Base-by-base conservation (phyloP, 2,329 filamentous ascomycete species). In the Juglanconis sp. region DNA sequence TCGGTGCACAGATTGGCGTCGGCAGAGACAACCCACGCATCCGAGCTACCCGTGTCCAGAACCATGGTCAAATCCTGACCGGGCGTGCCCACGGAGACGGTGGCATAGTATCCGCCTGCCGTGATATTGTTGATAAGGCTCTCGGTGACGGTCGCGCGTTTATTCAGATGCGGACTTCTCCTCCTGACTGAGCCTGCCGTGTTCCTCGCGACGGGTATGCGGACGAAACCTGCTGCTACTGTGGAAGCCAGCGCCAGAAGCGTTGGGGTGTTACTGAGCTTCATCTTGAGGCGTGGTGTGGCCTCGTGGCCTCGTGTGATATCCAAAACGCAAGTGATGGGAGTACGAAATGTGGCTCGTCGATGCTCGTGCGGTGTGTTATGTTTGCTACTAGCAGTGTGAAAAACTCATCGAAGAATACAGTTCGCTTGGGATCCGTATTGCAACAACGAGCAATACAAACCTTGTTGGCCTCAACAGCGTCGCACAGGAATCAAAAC, bases 41-140 rank as follows among this genome's bases (percentile, higher is more conserved):
- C 86, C 64, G 81, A 85, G 69, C 82, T 86, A 34, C 85, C 86
- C 2, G 85, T 88, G 70, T 88, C 85, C 63, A 87, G 77, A 56
- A 83, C 76, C 66, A 88, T 75, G 56, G 72, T 76, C 53, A 87
- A 70, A 3, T 72, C 70, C 70, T 88, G 85, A 0, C 76, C 73
- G 0, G 86, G 86, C 0, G 84, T 86, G 53, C 86, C 86, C 47
- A 88, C 71, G n/a, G 74, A 73, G 47, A 88, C 77, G 54, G 83
- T 77, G 46, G 81, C 79, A 68, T 80, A 85, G 73, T 86, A 87
- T 13, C 81, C 79, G 38, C 81, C 83, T 50, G 77, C 79, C 0
- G 77, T 79, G 62, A 84, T 67, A 64, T 83, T 84, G 72, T 87
- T 86, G 68, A 79, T 71, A 40, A 84, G 69, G 46, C 69, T 65